These are phyloP conservation scores for Dimargaris cristalligena DNA, from an alignment of 192 early-diverging fungal genomes.

Conservation along the genomic window DNA sequence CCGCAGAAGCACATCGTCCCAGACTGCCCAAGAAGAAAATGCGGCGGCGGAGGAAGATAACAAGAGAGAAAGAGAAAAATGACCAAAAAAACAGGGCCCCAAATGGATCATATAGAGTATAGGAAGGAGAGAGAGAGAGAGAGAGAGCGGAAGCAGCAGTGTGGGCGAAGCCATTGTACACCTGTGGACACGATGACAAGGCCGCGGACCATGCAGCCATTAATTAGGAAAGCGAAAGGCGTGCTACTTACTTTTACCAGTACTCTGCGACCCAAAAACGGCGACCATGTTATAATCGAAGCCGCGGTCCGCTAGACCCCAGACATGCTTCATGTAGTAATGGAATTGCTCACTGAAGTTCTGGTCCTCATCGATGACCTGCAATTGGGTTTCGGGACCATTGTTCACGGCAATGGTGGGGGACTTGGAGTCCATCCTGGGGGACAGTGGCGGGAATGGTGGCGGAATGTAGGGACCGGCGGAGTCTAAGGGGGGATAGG, in stretches of 20 bases:
- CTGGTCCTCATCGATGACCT: constrained; percentile 67
- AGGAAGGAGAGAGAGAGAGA: no score
- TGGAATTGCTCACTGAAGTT: constrained; percentile 57
- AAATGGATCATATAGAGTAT: no score
- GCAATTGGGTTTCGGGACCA: constrained; percentile 24
- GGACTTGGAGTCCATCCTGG: background rate
- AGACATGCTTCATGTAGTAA: constrained; percentile 65
- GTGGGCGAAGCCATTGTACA: no score
- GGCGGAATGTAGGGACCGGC: background rate
- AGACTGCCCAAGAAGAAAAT: no score
- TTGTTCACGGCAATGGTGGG: background rate
- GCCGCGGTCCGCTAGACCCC: constrained; percentile 63
- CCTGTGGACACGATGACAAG: no score
- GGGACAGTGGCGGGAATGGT: background rate
- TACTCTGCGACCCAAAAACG: constrained; percentile 97
- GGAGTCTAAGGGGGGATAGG: background rate
- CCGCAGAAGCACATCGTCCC: no score
- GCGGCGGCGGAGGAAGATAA: no score
- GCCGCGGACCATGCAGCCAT: no score
- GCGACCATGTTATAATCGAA: constrained; percentile 96
- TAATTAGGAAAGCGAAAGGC: no score
- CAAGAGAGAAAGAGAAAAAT: no score
- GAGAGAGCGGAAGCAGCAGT: no score
- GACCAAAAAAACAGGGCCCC: no score
- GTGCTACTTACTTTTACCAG: constrained; percentile 98